Conservation (phyloP, 2,329 filamentous ascomycete genomes). For the Ceratocystis cacaofunesta region DNA sequence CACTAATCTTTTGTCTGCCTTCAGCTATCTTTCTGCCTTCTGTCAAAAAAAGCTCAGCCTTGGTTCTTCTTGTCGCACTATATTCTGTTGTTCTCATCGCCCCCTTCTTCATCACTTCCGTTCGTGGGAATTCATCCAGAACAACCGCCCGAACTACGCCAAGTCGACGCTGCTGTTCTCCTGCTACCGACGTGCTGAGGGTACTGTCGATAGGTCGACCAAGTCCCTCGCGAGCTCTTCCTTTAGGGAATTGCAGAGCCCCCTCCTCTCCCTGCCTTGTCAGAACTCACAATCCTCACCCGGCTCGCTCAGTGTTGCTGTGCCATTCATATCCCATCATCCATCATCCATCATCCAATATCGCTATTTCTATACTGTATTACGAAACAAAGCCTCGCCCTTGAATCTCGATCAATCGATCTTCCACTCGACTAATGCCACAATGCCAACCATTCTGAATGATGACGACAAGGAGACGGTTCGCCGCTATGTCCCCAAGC, state of each 20-base stretch:
- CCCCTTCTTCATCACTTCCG: not conserved
- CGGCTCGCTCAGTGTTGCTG: not conserved
- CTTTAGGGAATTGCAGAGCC: not conserved
- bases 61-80: not conserved
- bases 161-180: not conserved
- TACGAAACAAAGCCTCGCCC: not conserved
- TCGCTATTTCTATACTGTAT: not conserved
- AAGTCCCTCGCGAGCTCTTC: not conserved
- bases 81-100: not conserved
- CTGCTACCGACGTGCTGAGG: not conserved
- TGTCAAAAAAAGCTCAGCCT: constrained; percentile 4
- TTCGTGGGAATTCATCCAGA: not conserved
- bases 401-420: not conserved
- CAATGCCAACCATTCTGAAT: constrained; percentile 33
- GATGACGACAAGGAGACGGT: constrained; percentile 95
- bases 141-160: not conserved
- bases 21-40: constrained; percentile 7
- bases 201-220: not conserved
- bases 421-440: not conserved
- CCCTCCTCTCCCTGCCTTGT: not conserved
- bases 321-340: not conserved
- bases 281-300: not conserved
- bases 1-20: not conserved
- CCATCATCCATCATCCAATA: not conserved
- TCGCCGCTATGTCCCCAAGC: constrained; percentile 84